Evolutionary conservation across 805 yeast species (phyloP), one percentile per base, ranked within the genome.

Genomic region (Komagataella phaffii): DNA sequence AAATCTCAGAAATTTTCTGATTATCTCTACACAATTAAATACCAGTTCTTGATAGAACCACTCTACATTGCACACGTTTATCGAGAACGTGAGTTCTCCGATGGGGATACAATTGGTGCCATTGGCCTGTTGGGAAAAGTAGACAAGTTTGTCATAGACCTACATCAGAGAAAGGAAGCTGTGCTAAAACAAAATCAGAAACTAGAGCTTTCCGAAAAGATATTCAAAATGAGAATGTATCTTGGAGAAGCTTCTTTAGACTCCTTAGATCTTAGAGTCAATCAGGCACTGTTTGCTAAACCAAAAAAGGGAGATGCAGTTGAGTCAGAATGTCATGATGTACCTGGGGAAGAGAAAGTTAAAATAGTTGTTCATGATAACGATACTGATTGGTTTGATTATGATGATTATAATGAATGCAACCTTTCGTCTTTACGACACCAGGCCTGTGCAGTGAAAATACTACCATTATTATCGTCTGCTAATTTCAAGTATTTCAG

Each of bases 21-120:
- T 49, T 86, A 83, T 62, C 68, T 90, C 45, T 79, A 72, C 57
- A 83, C 96, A 2, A 83, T 88, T 54, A 87, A 90, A 60, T 91
- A 88, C 62, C 81, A 78, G 55, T 81, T 95, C 45, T 75, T 77
- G 51, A 67, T 91, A 48, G 73, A 79, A 24, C 90, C 96, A 1
- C 68, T 93, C 17, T 87, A 79, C 56, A 68, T 91, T 10, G 73
- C 91, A 0, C 95, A 90, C 64, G 72, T 81, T 19, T 84, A 85
- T 59, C 72, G 81, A 24, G 66, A 18, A 10, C 44, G 69, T 7
- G 56, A 58, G 12, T 59, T 61, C 19, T 63, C 70, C 3, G 73
- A 75, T 18, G 74, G 76, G 49, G 67, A 67, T 49, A 70, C 68
- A 36, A 62, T 73, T 17, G 77, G 79, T 21, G 77, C 76, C 59